phyloP scores from a whole-genome alignment of 2,329 filamentous ascomycete species.

The Aspergillus pseudoviridinutans region DNA sequence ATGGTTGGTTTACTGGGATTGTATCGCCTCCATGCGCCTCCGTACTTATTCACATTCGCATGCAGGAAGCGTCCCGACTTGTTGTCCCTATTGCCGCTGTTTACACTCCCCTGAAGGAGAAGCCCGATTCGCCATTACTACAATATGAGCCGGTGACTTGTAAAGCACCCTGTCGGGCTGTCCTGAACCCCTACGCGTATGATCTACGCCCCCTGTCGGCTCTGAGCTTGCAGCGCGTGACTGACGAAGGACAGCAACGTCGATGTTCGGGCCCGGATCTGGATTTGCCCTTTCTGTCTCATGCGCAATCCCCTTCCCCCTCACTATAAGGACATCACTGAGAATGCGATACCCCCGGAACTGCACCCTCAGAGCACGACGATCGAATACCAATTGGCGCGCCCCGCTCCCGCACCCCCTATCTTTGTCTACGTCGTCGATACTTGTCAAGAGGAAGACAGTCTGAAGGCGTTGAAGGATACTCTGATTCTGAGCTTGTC shows the following conservation, averaged over 20 bases:
- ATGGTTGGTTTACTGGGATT: constrained; percentile 61
- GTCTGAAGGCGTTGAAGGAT: constrained; percentile 63
- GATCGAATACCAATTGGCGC: constrained; percentile 61
- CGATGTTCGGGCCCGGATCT: constrained; percentile 62
- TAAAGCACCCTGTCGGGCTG: constrained; percentile 91
- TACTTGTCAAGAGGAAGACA: constrained; percentile 66
- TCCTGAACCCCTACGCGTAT: constrained; percentile 95
- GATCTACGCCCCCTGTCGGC: constrained; percentile 22
- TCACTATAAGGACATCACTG: constrained; percentile 67
- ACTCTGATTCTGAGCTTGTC: constrained; percentile 65
- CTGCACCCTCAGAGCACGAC: constrained; percentile 63
- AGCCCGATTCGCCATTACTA: constrained; percentile 77
- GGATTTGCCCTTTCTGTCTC: constrained; percentile 67
- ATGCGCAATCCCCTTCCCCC: constrained; percentile 62
- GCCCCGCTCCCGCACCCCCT: constrained; percentile 61
- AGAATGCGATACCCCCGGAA: constrained; percentile 62
- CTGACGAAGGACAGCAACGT: constrained; percentile 50
- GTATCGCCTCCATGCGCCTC: constrained; percentile 5
- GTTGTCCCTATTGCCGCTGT: constrained; percentile 95
- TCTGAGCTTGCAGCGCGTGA: constrained; percentile 9
- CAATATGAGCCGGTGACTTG: constrained; percentile 97
- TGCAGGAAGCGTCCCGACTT: constrained; percentile 83
- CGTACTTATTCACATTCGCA: constrained; percentile 25
- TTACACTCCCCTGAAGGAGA: constrained; percentile 94
- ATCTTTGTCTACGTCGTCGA: constrained; percentile 67